Conservation (phyloP, 1,139 yeast genomes). For the Saccharomyces pastorianus region DNA sequence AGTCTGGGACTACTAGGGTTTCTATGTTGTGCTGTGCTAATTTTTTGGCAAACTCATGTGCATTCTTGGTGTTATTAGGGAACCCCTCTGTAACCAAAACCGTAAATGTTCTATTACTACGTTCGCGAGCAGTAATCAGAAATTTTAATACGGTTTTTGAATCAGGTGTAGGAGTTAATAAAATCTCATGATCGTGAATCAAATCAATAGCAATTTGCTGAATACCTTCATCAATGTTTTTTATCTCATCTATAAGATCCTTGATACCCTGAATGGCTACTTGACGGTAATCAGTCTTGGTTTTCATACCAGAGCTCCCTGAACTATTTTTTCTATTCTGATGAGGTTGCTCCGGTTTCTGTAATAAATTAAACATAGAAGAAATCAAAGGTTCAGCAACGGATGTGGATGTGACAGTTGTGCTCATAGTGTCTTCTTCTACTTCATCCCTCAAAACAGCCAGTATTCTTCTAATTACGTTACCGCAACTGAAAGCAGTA, state of each 20-base stretch:
- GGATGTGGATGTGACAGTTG: conserved; percentile 16
- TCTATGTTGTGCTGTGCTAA: conserved; percentile 83
- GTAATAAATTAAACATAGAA: conserved; percentile 80
- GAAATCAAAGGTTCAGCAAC: conserved; percentile 55
- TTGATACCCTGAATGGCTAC: conserved; percentile 90
- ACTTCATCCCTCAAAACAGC: conserved; percentile 84
- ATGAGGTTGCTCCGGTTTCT: conserved; percentile 38
- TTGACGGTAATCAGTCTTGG: conserved; percentile 59
- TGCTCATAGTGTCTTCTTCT: conserved; percentile 38
- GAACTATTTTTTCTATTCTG: conserved; percentile 19
- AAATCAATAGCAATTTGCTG: conserved; percentile 86
- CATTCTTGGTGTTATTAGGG: conserved; percentile 72
- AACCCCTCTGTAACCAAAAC: conserved; percentile 88
- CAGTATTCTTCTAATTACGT: conserved; percentile 80
- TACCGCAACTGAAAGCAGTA: conserved; percentile 79
- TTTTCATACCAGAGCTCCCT: conserved; percentile 15
- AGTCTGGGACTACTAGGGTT: conserved; percentile 85
- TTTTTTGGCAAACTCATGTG: conserved; percentile 72
- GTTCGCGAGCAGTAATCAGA: conserved; percentile 70
- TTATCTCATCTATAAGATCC: conserved; percentile 86
- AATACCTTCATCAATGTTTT: conserved; percentile 82
- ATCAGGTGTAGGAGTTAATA: conserved; percentile 89
- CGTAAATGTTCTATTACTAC: conserved; percentile 72
- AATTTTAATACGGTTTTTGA: conserved; percentile 85
- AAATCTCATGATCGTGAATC: conserved; percentile 88